Conservation (phyloP, 2,329 filamentous ascomycete genomes). For the Stemphylium lycopersici region DNA sequence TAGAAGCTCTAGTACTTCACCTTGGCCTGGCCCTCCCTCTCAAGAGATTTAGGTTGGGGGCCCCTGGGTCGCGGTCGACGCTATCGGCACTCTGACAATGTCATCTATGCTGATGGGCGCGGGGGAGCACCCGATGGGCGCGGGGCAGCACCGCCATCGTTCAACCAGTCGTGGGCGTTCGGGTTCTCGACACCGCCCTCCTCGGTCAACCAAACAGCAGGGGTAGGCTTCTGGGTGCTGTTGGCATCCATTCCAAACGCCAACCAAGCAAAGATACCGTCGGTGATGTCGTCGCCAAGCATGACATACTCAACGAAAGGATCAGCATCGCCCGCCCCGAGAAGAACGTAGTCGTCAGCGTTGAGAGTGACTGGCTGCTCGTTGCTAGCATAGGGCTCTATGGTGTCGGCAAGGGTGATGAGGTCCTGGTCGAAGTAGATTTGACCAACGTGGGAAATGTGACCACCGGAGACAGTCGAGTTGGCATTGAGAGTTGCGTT, state of each 20-base stretch:
- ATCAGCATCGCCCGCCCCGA: conserved; percentile 55
- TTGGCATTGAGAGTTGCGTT: conserved; percentile 47
- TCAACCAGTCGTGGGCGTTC: not conserved
- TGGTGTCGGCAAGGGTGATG: conserved; percentile 54
- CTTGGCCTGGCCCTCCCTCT: too few relatives aligned
- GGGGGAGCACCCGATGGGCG: too few relatives aligned
- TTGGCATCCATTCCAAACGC: conserved; percentile 39
- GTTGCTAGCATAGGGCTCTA: conserved; percentile 53
- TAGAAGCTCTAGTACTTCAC: too few relatives aligned
- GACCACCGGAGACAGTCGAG: conserved; percentile 48
- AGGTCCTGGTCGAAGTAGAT: conserved; percentile 53
- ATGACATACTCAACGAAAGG: conserved; percentile 65
- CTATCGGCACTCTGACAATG: too few relatives aligned
- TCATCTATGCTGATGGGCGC: too few relatives aligned
- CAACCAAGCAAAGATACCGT: conserved; percentile 45
- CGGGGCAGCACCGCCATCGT: too few relatives aligned
- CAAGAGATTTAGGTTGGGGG: too few relatives aligned
- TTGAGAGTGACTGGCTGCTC: conserved; percentile 57
- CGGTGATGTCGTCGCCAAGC: conserved; percentile 56
- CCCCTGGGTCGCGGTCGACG: too few relatives aligned
- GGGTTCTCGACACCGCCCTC: conserved; percentile 37
- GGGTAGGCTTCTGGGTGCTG: conserved; percentile 33
- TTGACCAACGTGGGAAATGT: conserved; percentile 51
- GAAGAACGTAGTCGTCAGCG: conserved; percentile 57
- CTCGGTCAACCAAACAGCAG: conserved; percentile 34